Base-by-base conservation (phyloP, 345 rosid genomes). In the Microcos paniculata region DNA sequence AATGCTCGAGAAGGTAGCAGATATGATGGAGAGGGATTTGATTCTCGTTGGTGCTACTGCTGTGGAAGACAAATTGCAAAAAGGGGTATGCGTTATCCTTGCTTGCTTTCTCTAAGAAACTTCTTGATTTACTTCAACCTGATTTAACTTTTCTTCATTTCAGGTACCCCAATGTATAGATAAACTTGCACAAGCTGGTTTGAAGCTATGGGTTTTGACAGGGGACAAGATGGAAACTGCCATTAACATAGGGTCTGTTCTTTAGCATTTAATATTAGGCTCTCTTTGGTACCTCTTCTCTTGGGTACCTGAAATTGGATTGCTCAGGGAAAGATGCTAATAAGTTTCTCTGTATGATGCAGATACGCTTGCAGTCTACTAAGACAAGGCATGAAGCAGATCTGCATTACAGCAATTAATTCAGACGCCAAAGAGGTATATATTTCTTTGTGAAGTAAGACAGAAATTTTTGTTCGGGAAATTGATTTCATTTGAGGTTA, bases 201-300 rank as follows among this genome's bases (percentile, higher is more conserved):
- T 96, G 77, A 96, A 93, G 85, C 52, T 96, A 71, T 96, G 99
- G 99, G 98, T 96, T 83, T 77, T 96, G 85, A 96, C 99, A 30
- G 99, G 99, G 76, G 99, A 96, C 83, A 96, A 96, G 80, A 91
- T 96, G 99, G 99, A 96, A 90, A 96, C 99, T 66, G 99, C 99
- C 70, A 93, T 96, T 78, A 96, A 96, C 81, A 96, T 96, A 58
- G 99, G 99, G 99, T 96, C 61, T 73, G 94, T 83, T 66, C 68
- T 64, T 62, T 70, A 33, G 35, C 19, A 52, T 51, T 56, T 52
- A 42, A 30, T 64, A 19, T 33, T 30, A 59, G 59, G 78, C 69
- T 79, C 72, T 69, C 61, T 4, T 59, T 38, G 14, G 33, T 74
- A 64, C 69, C 75, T 65, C 57, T 59, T 74, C 40, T 38, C 24